Evolutionary conservation across 2,329 filamentous ascomycete species (phyloP).

Genomic region (Fusarium citri): DNA sequence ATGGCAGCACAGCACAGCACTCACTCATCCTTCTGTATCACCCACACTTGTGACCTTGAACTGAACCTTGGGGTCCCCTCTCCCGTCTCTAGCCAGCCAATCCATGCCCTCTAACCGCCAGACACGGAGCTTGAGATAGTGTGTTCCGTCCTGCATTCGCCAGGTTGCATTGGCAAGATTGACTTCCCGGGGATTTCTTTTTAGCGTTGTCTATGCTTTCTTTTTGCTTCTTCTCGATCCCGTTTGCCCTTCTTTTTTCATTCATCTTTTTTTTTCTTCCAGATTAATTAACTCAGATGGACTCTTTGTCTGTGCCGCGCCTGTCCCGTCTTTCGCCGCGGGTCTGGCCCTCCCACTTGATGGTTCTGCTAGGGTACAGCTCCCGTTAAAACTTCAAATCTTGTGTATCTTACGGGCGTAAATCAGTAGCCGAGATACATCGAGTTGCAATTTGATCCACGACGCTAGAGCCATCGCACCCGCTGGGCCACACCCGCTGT

Average conservation of each 20-base stretch:
- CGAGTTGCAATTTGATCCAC: not conserved
- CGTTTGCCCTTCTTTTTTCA: not conserved
- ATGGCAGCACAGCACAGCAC: not conserved
- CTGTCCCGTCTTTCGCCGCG: not conserved
- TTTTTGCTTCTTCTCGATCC: not conserved
- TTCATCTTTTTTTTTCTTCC: not conserved
- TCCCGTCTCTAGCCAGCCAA: slow-evolving; percentile 32
- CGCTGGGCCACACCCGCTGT: slow-evolving; percentile 35
- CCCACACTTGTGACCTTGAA: slow-evolving; percentile 15
- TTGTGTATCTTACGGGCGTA: not conserved
- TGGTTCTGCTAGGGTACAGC: slow-evolving; percentile 9
- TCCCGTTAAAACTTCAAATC: slow-evolving; percentile 13
- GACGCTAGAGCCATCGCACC: slow-evolving; percentile 37
- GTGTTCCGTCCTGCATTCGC: slow-evolving; percentile 11
- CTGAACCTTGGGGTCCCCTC: not conserved
- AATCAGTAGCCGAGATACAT: not conserved
- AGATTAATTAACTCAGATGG: not conserved
- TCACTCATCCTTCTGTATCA: slow-evolving; percentile 30
- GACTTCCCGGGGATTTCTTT: slow-evolving; percentile 30
- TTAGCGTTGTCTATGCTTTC: slow-evolving; percentile 25
- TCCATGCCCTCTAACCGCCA: slow-evolving; percentile 27
- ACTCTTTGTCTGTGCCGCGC: not conserved
- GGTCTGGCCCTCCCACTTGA: not conserved
- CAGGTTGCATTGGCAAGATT: slow-evolving; percentile 28
- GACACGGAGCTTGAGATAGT: slow-evolving; percentile 5